Percentiles rank a stretch among this genome's conserved stretches.
phyloP scores from a whole-genome alignment of 768 basidiomycete genomes.

The Mycena metata region DNA sequence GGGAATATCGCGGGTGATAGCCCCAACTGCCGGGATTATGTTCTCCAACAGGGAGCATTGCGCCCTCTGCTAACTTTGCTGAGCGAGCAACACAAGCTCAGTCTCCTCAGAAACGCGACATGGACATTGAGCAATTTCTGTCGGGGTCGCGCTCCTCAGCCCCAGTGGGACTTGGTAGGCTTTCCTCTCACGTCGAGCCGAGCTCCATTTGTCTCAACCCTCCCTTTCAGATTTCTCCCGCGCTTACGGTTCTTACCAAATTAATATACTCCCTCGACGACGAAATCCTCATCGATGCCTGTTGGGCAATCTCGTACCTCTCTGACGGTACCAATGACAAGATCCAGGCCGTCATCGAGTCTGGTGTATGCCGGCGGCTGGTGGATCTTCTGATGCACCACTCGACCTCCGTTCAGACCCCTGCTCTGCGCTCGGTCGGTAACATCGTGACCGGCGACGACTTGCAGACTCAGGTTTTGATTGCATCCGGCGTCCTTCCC shows the following conservation, averaged over 20 bases:
- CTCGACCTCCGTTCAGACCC: slow-evolving; percentile 97
- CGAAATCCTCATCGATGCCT: slow-evolving; percentile 98
- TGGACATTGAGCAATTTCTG: slow-evolving; percentile 99
- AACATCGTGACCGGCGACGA: slow-evolving; percentile 99
- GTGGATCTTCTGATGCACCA: slow-evolving; percentile 97
- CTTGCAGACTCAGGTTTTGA: slow-evolving; percentile 98
- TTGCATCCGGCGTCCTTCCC: slow-evolving; percentile 96
- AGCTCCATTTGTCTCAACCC: slow-evolving; percentile 10
- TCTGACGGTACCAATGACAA: slow-evolving; percentile 99
- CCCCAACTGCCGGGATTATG: slow-evolving; percentile 98
- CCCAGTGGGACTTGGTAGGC: slow-evolving; percentile 95
- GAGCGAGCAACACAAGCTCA: slow-evolving; percentile 98
- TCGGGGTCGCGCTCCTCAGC: slow-evolving; percentile 97
- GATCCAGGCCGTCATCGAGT: slow-evolving; percentile 99
- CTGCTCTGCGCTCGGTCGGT: slow-evolving; percentile 97
- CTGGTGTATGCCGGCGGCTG: slow-evolving; percentile 95
- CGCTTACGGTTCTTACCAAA: slow-evolving; percentile 94
- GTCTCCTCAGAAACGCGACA: slow-evolving; percentile 98
- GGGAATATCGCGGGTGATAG: slow-evolving; percentile 99
- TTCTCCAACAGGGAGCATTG: slow-evolving; percentile 92
- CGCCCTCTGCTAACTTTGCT: slow-evolving; percentile 88
- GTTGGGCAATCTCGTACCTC: slow-evolving; percentile 99
- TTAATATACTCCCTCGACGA: slow-evolving; percentile 99
- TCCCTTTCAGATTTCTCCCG: slow-evolving; percentile 89
- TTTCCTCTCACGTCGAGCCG: slow-evolving; percentile 18